These are phyloP conservation scores for Penstemon davidsonii DNA, from an alignment of 257 asterid species.

Conservation along the genomic window DNA sequence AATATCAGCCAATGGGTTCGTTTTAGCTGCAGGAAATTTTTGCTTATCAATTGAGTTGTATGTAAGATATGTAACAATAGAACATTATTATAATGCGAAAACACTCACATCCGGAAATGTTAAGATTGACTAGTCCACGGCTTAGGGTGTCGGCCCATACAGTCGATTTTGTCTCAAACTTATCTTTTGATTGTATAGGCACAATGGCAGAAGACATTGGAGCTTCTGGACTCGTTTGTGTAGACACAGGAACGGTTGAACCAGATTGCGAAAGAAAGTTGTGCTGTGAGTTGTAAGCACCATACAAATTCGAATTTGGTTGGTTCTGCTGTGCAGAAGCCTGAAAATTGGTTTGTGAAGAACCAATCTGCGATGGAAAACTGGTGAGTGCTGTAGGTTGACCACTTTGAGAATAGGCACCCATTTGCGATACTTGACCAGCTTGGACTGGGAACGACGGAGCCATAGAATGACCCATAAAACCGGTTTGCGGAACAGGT, in stretches of 20 bases:
- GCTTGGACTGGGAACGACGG: slow-evolving; percentile 42
- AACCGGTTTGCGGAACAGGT: slow-evolving; percentile 37
- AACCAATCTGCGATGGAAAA: slow-evolving; percentile 37
- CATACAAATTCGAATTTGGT: slow-evolving; percentile 54
- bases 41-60: slow-evolving; percentile 13
- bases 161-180: slow-evolving; percentile 91
- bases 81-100: neutral
- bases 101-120: slow-evolving; percentile 91
- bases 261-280: slow-evolving; percentile 48
- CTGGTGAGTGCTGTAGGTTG: slow-evolving; percentile 47
- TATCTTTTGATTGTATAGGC: slow-evolving; percentile 60
- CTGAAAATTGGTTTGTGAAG: slow-evolving; percentile 37
- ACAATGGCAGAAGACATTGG: slow-evolving; percentile 47
- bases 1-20: slow-evolving; percentile 80
- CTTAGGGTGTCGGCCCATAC: slow-evolving; percentile 97
- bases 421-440: slow-evolving; percentile 49
- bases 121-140: slow-evolving; percentile 90
- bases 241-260: slow-evolving; percentile 36
- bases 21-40: slow-evolving; percentile 66
- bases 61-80: neutral
- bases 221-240: slow-evolving; percentile 49
- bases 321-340: slow-evolving; percentile 30
- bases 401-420: slow-evolving; percentile 50
- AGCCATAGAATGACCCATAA: slow-evolving; percentile 38
- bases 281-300: slow-evolving; percentile 45